Conservation (phyloP, 305 asterid genomes). For the Fraxinus paxiana region DNA sequence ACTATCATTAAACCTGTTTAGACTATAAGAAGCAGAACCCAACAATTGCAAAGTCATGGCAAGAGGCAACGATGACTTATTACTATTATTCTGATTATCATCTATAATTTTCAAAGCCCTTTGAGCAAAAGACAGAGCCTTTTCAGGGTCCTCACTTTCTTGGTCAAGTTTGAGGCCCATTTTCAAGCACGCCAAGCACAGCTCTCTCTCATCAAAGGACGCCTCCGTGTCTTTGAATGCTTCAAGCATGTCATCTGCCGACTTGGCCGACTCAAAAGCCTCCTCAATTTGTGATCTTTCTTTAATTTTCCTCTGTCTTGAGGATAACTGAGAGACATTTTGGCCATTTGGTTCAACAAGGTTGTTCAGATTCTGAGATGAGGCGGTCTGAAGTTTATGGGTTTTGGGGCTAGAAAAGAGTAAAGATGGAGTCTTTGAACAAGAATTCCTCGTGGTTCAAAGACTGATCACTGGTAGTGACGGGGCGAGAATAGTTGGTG, state of each 20-base stretch:
- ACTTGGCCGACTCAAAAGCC: conserved; percentile 73
- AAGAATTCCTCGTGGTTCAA: conserved; percentile 21
- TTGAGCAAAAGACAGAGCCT: conserved; percentile 54
- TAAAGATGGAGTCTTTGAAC: conserved; percentile 33
- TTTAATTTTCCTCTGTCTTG: conserved; percentile 64
- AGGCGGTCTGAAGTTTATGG: conserved; percentile 11
- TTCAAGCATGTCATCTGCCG: conserved; percentile 67
- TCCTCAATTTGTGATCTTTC: conserved; percentile 69
- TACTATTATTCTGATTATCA: conserved; percentile 32
- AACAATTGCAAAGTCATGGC: conserved; percentile 83
- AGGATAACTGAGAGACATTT: conserved; percentile 42
- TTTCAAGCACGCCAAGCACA: conserved; percentile 77
- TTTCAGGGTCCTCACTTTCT: conserved; percentile 70
- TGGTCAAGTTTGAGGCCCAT: conserved; percentile 80
- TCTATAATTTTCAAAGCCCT: conserved; percentile 66
- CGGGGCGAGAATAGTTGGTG: conserved; percentile 23
- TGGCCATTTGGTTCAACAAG: conserved; percentile 36
- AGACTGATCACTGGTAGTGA: conserved; percentile 19
- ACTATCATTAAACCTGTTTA: conserved; percentile 75
- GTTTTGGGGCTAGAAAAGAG: conserved; percentile 28
- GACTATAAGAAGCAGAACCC: conserved; percentile 65
- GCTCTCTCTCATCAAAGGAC: conserved; percentile 60
- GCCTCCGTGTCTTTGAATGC: conserved; percentile 68
- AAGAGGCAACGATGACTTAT: conserved; percentile 56
- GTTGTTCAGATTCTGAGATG: conserved; percentile 41